These are phyloP conservation scores for Funneliformis caledonium DNA, from an alignment of 371 early-diverging fungal species.

Conservation along the genomic window DNA sequence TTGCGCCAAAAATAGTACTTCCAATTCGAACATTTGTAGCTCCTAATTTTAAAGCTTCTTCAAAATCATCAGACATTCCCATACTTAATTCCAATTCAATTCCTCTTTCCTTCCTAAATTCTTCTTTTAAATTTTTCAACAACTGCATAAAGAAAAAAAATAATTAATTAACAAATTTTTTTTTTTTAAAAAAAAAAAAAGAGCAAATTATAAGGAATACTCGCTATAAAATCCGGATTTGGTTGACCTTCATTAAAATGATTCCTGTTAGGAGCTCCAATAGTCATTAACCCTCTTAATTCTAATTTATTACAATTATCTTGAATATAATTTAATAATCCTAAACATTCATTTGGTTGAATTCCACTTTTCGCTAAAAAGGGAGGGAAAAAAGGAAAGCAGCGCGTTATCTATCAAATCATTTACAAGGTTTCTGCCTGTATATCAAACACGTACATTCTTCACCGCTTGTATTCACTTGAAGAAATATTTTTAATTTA, in stretches of 20 bases:
- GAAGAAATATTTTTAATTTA: constrained; percentile 82
- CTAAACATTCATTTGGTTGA: constrained; percentile 51
- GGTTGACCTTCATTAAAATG: constrained; percentile 58
- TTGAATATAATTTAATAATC: constrained; percentile 66
- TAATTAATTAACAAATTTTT: not conserved
- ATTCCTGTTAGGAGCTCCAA: constrained; percentile 71
- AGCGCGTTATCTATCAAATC: not conserved
- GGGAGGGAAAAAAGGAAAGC: constrained; percentile 20
- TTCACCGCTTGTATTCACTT: constrained; percentile 95
- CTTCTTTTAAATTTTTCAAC: constrained; percentile 15
- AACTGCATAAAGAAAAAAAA: not conserved
- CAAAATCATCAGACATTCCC: constrained; percentile 98
- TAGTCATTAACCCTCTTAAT: constrained; percentile 93
- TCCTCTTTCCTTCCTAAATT: constrained; percentile 17
- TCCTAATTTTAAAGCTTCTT: constrained; percentile 79
- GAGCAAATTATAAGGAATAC: not conserved
- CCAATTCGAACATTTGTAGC: constrained; percentile 94
- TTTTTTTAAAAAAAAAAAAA: not conserved
- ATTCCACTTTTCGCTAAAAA: constrained; percentile 82
- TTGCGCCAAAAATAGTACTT: constrained; percentile 84
- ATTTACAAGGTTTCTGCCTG: not conserved
- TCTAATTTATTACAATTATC: constrained; percentile 69
- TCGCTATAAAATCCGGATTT: constrained; percentile 89
- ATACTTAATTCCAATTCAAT: constrained; percentile 81
- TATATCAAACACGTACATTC: constrained; percentile 59